Conservation (phyloP, 768 basidiomycete species). For the Mycena capillaripes region DNA sequence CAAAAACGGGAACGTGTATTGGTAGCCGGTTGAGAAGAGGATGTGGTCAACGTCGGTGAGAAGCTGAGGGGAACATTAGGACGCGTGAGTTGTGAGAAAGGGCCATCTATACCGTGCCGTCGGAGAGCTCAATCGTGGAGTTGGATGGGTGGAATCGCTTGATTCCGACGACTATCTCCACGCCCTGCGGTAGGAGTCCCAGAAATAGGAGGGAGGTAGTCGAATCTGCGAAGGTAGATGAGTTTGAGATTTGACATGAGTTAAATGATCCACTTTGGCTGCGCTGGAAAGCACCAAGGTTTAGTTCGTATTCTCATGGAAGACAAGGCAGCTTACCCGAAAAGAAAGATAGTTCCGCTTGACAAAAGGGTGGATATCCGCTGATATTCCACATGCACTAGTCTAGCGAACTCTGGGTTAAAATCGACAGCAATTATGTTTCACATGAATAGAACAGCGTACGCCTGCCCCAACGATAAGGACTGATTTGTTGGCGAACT, state of each 20-base stretch:
- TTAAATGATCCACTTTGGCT: constrained; percentile 4
- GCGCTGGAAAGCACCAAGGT: neutral
- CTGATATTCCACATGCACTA: constrained; percentile 44
- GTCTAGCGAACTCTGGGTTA: constrained; percentile 14
- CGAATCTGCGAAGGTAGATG: no score
- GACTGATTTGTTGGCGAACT: constrained; percentile 44
- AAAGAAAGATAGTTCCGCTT: constrained; percentile 40
- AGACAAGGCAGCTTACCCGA: constrained; percentile 14
- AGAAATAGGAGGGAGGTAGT: no score
- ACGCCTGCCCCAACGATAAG: constrained; percentile 49
- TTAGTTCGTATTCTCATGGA: neutral
- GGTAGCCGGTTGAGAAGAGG: constrained; percentile 49
- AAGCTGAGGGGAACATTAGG: constrained; percentile 16
- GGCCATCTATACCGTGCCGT: constrained; percentile 39
- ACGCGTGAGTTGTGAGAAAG: neutral
- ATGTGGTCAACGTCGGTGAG: constrained; percentile 45
- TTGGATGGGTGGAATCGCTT: neutral
- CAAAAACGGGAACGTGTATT: constrained; percentile 48
- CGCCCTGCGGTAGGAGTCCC: no score
- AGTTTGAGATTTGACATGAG: no score
- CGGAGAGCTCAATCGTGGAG: constrained; percentile 41
- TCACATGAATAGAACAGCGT: neutral
- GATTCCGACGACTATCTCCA: no score
- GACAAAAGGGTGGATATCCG: constrained; percentile 40
- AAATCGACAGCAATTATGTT: neutral